Conservation (phyloP, 352 stramenopile species). For the Phytophthora pistaciae region DNA sequence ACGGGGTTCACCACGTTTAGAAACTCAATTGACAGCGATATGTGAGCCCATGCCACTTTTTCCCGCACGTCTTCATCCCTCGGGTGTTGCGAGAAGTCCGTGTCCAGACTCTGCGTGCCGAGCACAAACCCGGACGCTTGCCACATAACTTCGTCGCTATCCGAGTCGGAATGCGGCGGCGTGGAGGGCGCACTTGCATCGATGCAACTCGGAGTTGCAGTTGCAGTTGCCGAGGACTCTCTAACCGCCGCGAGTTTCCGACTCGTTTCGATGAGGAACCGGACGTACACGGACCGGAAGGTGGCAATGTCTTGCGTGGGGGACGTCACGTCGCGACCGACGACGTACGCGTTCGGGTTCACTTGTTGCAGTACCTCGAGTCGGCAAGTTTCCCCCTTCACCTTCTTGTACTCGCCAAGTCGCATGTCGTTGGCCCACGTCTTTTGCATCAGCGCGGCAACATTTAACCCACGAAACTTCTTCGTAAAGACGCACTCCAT, state of each 20-base stretch:
- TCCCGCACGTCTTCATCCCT: conserved; percentile 6
- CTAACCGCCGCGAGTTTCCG: conserved; percentile 12
- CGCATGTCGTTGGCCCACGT: conserved; percentile 55
- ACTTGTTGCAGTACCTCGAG: conserved; percentile 49
- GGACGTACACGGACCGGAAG: conserved; percentile 53
- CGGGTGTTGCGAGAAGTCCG: conserved; percentile 18
- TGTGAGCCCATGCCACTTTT: conserved; percentile 43
- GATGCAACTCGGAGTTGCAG: conserved; percentile 13
- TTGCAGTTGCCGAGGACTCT: conserved; percentile 1
- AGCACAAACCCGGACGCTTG: conserved; percentile 43
- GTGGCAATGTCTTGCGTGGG: conserved; percentile 35
- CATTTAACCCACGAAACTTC: conserved; percentile 37
- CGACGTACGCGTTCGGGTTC: conserved; percentile 44
- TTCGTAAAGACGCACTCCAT: conserved; percentile 57
- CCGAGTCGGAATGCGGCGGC: conserved; percentile 20
- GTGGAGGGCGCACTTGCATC: conserved; percentile 25
- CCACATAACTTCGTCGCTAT: conserved; percentile 19
- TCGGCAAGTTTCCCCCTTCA: conserved; percentile 48
- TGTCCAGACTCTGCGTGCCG: conserved; percentile 51
- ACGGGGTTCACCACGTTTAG: conserved; percentile 36
- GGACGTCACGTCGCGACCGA: conserved; percentile 44
- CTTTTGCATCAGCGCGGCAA: conserved; percentile 42
- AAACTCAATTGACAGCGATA: conserved; percentile 55
- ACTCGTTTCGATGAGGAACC: conserved; percentile 49
- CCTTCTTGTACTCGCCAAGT: conserved; percentile 44